A percentile compares a stretch with the other conserved stretches of the same genome.
These are phyloP conservation scores for Cladosporium halotolerans DNA, from an alignment of 2,329 filamentous ascomycete genomes.

Conservation along the genomic window DNA sequence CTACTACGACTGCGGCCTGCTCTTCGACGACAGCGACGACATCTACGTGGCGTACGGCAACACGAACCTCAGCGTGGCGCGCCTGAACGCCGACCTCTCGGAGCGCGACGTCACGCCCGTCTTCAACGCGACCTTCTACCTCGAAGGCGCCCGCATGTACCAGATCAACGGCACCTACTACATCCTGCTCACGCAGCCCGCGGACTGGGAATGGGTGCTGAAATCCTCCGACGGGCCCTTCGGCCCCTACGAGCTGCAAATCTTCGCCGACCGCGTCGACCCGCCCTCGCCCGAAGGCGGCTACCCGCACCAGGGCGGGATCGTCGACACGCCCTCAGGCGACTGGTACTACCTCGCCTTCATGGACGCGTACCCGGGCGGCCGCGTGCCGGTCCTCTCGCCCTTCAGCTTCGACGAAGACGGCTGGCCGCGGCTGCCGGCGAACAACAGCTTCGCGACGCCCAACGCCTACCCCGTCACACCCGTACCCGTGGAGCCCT, in stretches of 20 bases:
- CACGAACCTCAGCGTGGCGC: conserved; percentile 44
- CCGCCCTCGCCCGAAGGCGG: conserved; percentile 27
- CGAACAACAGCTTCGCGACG: conserved; percentile 43
- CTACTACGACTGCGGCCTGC: conserved; percentile 53
- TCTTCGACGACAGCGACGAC: conserved; percentile 54
- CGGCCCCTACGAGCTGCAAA: conserved; percentile 47
- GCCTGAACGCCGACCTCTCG: conserved; percentile 44
- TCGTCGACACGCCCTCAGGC: conserved; percentile 47
- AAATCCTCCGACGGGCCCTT: conserved; percentile 43
- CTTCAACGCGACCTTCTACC: conserved; percentile 34
- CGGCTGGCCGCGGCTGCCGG: conserved; percentile 45
- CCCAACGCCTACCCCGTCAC: conserved; percentile 25
- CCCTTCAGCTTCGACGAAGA: conserved; percentile 48
- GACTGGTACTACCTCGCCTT: conserved; percentile 58
- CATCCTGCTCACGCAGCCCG: conserved; percentile 46
- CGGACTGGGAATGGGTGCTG: conserved; percentile 44
- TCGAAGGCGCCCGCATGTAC: conserved; percentile 52
- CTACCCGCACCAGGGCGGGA: conserved; percentile 47
- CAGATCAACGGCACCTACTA: conserved; percentile 53
- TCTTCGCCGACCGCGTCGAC: conserved; percentile 35
- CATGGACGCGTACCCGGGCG: conserved; percentile 50
- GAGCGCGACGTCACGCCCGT: conserved; percentile 42
- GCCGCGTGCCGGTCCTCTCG: conserved; percentile 52
- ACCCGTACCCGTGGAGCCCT: conserved; percentile 28
- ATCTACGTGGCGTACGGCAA: conserved; percentile 54